phyloP scores from a whole-genome alignment of 352 stramenopile genomes.

The Pythium monospermum region DNA sequence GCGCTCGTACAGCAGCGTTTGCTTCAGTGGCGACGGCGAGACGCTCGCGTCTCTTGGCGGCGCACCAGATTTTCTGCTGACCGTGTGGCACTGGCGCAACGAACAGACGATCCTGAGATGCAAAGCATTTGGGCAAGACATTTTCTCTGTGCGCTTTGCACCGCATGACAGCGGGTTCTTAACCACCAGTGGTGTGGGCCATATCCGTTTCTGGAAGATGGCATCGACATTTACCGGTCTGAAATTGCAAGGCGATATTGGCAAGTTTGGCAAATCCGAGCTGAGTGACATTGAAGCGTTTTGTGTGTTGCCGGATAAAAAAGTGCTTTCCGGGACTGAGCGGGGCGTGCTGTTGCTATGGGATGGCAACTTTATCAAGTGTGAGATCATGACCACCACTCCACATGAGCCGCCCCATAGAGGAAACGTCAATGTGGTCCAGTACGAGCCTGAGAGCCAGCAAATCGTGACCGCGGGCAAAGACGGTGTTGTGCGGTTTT shows the following conservation, averaged over 20 bases:
- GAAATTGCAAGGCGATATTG: constrained; percentile 94
- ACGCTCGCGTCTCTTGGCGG: constrained; percentile 87
- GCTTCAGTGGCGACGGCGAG: constrained; percentile 74
- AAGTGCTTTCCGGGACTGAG: constrained; percentile 88
- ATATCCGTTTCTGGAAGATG: constrained; percentile 97
- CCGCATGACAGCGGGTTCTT: constrained; percentile 86
- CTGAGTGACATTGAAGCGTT: constrained; percentile 92
- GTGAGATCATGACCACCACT: constrained; percentile 71
- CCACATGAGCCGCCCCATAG: constrained; percentile 67
- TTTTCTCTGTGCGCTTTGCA: constrained; percentile 90
- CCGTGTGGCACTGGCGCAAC: constrained; percentile 90
- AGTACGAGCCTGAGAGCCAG: constrained; percentile 38
- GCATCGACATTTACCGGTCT: constrained; percentile 94
- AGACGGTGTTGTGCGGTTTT: constrained; percentile 90
- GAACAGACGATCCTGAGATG: constrained; percentile 88
- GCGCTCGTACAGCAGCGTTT: constrained; percentile 64
- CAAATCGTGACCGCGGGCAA: constrained; percentile 65
- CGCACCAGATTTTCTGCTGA: constrained; percentile 89
- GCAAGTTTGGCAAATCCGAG: constrained; percentile 95
- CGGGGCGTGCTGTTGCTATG: constrained; percentile 87
- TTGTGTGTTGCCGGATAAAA: constrained; percentile 92
- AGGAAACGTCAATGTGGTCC: constrained; percentile 68
- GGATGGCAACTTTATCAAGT: constrained; percentile 97
- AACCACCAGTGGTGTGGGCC: constrained; percentile 89
- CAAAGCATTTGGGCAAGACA: constrained; percentile 94